Conservation (phyloP, 306 rosid genomes). For the Prunus armeniaca region DNA sequence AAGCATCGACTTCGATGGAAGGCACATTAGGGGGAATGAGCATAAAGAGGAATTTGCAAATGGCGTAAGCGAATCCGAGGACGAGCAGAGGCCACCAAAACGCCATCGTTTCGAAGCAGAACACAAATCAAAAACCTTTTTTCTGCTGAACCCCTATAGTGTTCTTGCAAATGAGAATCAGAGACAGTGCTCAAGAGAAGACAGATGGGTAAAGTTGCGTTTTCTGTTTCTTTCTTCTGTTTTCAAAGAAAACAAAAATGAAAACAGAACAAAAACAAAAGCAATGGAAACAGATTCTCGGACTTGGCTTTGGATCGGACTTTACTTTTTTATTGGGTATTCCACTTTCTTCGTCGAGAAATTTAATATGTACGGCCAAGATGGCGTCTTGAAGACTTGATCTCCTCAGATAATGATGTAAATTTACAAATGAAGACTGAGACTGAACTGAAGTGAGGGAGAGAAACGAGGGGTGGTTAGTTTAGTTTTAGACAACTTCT, state of each 20-base stretch:
- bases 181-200: neutral
- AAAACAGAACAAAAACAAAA: neutral
- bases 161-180: neutral
- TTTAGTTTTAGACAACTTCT: neutral
- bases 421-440: neutral
- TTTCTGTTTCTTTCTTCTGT: neutral
- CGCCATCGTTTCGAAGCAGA: constrained; percentile 40
- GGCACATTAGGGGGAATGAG: constrained; percentile 95
- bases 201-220: neutral
- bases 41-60: constrained; percentile 73
- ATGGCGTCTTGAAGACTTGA: neutral
- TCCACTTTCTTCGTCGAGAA: neutral
- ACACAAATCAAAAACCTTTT: neutral
- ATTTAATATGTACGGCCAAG: neutral
- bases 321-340: neutral
- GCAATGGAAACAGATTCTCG: neutral
- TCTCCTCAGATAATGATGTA: neutral
- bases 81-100: constrained; percentile 90
- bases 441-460: neutral
- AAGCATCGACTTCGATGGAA: constrained; percentile 80
- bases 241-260: neutral
- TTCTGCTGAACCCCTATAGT: neutral
- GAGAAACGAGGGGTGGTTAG: neutral
- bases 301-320: neutral
- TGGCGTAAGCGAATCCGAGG: constrained; percentile 69